Evolutionary conservation across 2,329 filamentous ascomycete genomes (phyloP), one percentile per base, ranked within the genome.

Genomic region (Gaeumannomyces sp.): DNA sequence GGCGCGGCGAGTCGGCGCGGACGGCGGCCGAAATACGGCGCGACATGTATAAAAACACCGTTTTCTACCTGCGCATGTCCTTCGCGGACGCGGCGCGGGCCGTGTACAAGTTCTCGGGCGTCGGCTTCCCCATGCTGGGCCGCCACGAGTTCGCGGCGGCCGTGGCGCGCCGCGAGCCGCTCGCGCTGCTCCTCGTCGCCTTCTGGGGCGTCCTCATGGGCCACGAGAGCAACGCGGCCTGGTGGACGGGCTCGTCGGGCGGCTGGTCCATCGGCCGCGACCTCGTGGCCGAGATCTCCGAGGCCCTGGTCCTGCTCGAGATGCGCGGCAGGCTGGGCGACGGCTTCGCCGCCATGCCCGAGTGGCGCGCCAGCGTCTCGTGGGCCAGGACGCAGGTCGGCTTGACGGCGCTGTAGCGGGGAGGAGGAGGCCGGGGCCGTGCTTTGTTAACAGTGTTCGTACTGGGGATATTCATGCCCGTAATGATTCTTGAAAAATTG

Each of bases 171-270:
- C 35, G 62, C 56, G 62, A 64, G 62, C 62, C 62, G 33, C 56
- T 64, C 3, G 62, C 62, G 3, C 56, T 64, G 57, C 62, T 64
- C 5, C 10, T 64, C 35, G 31, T 64, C 2, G 62, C 62, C 33
- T 64, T 29, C 25, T 64, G 62, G 62, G 62, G 62, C 35, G 62
- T 64, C n/a, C 56, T 64, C 29, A 58, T 64, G 27, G 62, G 62
- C 56, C 27, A 35, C 50, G 57, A 64, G 62, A 45, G 35, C 56
- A 64, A 64, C 35, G 35, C 56, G 56, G 58, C 62, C 33, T 64
- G 62, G 62, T 64, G 62, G 62, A 64, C 62, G 14, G 56, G 35
- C 4, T 45, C 27, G 22, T 7, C 45, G 19, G 45, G 45, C 19
- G 22, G 45, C 45, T 53, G 45, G 45, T 53, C 45, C 22, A 58